These are phyloP conservation scores for Backusella luteola DNA, from an alignment of 192 early-diverging fungal genomes.

Conservation along the genomic window DNA sequence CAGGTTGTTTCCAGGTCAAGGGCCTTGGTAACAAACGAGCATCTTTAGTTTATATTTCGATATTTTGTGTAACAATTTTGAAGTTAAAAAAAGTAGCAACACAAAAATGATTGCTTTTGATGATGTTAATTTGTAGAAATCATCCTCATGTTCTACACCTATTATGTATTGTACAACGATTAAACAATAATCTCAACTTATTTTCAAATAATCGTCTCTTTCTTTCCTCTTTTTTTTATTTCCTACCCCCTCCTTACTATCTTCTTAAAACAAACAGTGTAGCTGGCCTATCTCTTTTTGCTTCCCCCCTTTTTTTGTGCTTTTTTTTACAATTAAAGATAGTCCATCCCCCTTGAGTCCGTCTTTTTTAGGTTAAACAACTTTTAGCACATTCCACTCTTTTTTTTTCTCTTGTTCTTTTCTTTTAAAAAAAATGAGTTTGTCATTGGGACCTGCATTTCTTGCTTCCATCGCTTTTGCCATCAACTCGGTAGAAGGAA, in stretches of 20 bases:
- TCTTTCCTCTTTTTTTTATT: not conserved
- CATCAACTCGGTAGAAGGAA: not conserved
- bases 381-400: not conserved
- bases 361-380: not conserved
- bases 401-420: not conserved
- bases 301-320: not conserved
- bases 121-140: slow-evolving; percentile 3
- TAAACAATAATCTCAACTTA: not conserved
- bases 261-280: not conserved
- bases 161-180: slow-evolving; percentile 2
- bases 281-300: not conserved
- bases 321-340: not conserved
- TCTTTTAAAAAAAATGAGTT: slow-evolving; percentile 5
- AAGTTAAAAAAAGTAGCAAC: slow-evolving; percentile 7
- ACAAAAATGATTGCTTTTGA: slow-evolving; percentile 7
- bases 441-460: not conserved
- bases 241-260: not conserved
- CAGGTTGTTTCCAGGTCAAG: not conserved
- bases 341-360: not conserved
- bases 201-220: not conserved
- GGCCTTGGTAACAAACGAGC: not conserved
- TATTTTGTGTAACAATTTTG: not conserved
- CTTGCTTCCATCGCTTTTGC: slow-evolving; percentile 10
- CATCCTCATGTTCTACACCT: not conserved
- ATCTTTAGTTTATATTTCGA: not conserved